A percentile compares a stretch with the other conserved stretches of the same genome.
These are phyloP conservation scores for Geranium brycei DNA, from an alignment of 345 rosid genomes.

Conservation along the genomic window DNA sequence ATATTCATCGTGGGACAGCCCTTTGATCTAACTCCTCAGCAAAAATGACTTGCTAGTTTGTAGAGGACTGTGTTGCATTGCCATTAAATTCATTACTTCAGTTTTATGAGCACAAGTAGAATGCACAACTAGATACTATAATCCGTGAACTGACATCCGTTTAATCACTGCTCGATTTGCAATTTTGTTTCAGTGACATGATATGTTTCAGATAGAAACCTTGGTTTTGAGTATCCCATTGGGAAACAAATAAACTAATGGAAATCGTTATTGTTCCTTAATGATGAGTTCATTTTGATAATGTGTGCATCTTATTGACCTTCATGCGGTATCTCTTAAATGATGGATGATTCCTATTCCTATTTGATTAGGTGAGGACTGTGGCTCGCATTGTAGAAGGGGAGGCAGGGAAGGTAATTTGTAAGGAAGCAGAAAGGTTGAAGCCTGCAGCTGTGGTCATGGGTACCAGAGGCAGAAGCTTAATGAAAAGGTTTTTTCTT, in stretches of 20 bases:
- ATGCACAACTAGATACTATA: neutral
- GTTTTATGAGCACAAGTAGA: neutral
- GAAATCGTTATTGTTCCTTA: too few species aligned
- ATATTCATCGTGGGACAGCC: too few species aligned
- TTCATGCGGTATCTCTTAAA: neutral
- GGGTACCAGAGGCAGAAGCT: conserved; percentile 82
- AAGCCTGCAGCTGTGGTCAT: conserved; percentile 83
- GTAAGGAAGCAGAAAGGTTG: conserved; percentile 68
- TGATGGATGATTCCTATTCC: neutral
- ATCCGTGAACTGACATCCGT: too few species aligned
- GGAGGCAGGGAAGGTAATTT: conserved; percentile 61
- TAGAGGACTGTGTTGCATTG: neutral
- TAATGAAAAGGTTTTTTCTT: conserved; percentile 50
- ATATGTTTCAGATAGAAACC: neutral
- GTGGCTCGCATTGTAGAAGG: conserved; percentile 72
- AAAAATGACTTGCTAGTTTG: neutral
- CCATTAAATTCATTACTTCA: neutral
- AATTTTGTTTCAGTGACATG: neutral
- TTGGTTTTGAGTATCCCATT: neutral
- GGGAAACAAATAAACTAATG: neutral
- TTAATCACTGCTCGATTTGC: neutral
- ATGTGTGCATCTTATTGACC: neutral
- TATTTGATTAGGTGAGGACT: conserved; percentile 35
- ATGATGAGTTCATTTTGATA: neutral
- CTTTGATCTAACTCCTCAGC: neutral